phyloP scores from a whole-genome alignment of 2,329 filamentous ascomycete species.

The Trichophyton benhamiae region DNA sequence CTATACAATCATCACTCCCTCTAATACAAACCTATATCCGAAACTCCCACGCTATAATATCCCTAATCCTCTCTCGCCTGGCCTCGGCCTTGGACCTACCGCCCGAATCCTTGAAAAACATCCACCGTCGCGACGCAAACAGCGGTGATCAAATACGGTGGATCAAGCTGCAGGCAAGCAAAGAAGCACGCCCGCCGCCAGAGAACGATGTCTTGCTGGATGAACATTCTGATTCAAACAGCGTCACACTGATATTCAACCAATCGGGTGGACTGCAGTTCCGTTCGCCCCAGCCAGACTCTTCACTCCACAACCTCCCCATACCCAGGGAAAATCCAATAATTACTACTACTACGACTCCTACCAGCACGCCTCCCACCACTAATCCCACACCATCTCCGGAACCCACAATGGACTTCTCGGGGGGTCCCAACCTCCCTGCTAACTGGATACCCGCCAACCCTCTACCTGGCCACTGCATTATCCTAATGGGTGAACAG shows the following conservation, averaged over 20 bases:
- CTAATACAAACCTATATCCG: slow-evolving; percentile 7
- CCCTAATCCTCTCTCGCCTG: slow-evolving; percentile 6
- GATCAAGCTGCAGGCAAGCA: slow-evolving; percentile 11
- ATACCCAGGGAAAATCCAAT: not conserved
- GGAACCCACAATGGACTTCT: not conserved
- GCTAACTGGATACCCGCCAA: slow-evolving; percentile 8
- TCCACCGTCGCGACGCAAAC: slow-evolving; percentile 8
- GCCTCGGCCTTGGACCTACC: slow-evolving; percentile 7
- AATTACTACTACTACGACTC: not conserved
- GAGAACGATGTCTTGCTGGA: slow-evolving; percentile 9
- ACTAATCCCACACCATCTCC: not conserved
- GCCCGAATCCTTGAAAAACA: slow-evolving; percentile 3
- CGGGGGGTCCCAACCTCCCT: not conserved
- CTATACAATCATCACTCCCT: slow-evolving; percentile 5
- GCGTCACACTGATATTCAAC: slow-evolving; percentile 12
- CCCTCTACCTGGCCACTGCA: slow-evolving; percentile 11
- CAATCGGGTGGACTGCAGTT: slow-evolving; percentile 8
- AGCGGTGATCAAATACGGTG: slow-evolving; percentile 12
- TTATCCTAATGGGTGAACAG: slow-evolving; percentile 11
- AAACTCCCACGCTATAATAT: slow-evolving; percentile 8
- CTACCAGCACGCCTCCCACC: not conserved
- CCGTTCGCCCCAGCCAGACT: slow-evolving; percentile 2
- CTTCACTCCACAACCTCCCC: not conserved
- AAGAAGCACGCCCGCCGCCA: not conserved
- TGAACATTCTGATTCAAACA: slow-evolving; percentile 12